A percentile compares a stretch with the other conserved stretches of the same genome.
phyloP scores from a whole-genome alignment of 495 filamentous ascomycete species.

The Articulospora tetracladia region DNA sequence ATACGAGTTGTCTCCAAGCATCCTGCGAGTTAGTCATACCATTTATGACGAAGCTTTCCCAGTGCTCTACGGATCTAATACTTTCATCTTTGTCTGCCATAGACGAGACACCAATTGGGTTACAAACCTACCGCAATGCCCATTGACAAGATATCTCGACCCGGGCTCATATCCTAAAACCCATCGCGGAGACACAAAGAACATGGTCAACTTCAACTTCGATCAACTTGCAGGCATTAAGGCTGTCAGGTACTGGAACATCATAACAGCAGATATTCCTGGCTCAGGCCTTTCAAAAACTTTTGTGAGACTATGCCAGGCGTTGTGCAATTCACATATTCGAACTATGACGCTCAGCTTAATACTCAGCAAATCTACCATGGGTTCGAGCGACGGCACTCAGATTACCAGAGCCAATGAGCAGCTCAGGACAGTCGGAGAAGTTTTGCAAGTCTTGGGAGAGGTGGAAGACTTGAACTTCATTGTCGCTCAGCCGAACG shows the following conservation, averaged over 20 bases:
- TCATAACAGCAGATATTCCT: background rate
- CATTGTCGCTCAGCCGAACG: background rate
- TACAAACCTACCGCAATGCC: background rate
- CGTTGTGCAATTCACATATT: background rate
- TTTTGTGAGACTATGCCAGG: background rate
- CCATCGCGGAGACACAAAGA: background rate
- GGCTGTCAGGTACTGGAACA: background rate
- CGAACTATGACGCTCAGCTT: background rate
- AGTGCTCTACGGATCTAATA: slow-evolving; percentile 44
- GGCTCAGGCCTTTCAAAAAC: background rate
- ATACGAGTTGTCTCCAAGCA: slow-evolving; percentile 27
- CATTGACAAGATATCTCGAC: background rate
- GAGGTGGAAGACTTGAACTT: background rate
- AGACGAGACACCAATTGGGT: background rate
- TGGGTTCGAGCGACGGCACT: background rate
- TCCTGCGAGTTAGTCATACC: slow-evolving; percentile 35
- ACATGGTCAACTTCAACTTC: background rate
- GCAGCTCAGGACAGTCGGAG: background rate
- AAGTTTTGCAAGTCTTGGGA: background rate
- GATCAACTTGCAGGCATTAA: background rate
- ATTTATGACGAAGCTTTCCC: slow-evolving; percentile 35
- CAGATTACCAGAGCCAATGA: background rate
- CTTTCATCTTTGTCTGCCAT: background rate
- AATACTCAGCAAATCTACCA: background rate
- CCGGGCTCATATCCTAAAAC: background rate